Evolutionary conservation across 2,329 filamentous ascomycete species (phyloP), one percentile per base, ranked within the genome.

Genomic region (Diaporthe eres): DNA sequence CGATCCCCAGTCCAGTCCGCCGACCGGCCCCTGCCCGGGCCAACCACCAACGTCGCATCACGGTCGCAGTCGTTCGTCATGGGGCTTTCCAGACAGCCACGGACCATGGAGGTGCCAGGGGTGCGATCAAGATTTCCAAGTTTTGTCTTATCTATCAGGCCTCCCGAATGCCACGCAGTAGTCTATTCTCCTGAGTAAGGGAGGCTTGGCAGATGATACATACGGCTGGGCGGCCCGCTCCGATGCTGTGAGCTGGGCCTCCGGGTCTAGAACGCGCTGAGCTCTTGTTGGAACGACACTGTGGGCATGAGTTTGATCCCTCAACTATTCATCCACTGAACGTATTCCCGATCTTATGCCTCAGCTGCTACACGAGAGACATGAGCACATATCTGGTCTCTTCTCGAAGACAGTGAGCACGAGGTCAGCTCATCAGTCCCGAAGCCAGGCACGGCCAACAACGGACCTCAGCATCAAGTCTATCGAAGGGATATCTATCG

Each of bases 21-120:
- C 55, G 31, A 53, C n/a, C 13, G 34, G 7, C 37, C 44, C 31
- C n/a, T 44, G 44, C 57, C 42, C 57, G 71, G 71, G 10, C 19
- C 22, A 42, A 37, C 37, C 28, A 37, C 49, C 60, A 44, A 28
- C 13, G 60, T 44, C 58, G 37, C 58, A 60, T 60, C 57, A 60
- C 57, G 28, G 71, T 65, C 44, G 71, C 71, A 73, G 57, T 37
- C 34, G 22, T 19, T 73, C 71, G 71, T 73, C 71, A 73, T 73
- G 34, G 28, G 19, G 19, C 58, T 39, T 44, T 37, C 58, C 58
- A 42, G 58, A 42, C 37, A 15, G 19, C 58, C 58, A n/a, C 12
- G 13, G 28, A 42, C 19, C 10, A 53, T 31, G 39, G 71, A 13
- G n/a, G n/a, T 4, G 42, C n/a, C 57, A 53, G 34, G 58, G 60